These are phyloP conservation scores for Rubia tinctorum DNA, from an alignment of 305 asterid species.

Conservation along the genomic window DNA sequence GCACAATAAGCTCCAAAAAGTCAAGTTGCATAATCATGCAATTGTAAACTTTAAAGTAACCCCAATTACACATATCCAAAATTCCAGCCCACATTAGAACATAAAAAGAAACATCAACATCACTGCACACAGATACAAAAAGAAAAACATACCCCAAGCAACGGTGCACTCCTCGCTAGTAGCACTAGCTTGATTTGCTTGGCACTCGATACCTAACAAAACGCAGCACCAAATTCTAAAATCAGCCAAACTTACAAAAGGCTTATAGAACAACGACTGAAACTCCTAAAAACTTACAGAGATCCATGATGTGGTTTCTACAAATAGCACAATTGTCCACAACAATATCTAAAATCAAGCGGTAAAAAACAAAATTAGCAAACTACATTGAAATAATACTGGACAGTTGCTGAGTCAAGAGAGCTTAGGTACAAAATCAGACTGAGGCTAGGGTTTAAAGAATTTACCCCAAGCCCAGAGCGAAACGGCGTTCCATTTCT, in stretches of 20 bases:
- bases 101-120: not conserved
- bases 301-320: conserved; percentile 97
- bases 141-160: conserved; percentile 78
- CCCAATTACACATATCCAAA: not conserved
- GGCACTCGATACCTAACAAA: conserved; percentile 80
- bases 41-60: not conserved
- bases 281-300: conserved; percentile 46
- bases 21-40: not conserved
- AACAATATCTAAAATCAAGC: conserved; percentile 63
- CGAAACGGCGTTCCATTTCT: conserved; percentile 94
- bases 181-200: conserved; percentile 93
- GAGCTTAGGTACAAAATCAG: not conserved
- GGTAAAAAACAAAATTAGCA: not conserved
- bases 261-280: not conserved
- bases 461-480: conserved; percentile 96
- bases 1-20: not conserved
- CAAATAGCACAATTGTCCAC: conserved; percentile 97
- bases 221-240: conserved; percentile 4
- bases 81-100: too few relatives aligned
- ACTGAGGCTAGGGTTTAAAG: conserved; percentile 11
- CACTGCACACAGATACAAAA: not conserved
- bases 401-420: not conserved
- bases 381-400: not conserved
- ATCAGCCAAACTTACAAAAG: not conserved
- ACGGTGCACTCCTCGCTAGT: conserved; percentile 94